These are phyloP conservation scores for Verbena officinalis DNA, from an alignment of 257 asterid genomes.

Conservation along the genomic window DNA sequence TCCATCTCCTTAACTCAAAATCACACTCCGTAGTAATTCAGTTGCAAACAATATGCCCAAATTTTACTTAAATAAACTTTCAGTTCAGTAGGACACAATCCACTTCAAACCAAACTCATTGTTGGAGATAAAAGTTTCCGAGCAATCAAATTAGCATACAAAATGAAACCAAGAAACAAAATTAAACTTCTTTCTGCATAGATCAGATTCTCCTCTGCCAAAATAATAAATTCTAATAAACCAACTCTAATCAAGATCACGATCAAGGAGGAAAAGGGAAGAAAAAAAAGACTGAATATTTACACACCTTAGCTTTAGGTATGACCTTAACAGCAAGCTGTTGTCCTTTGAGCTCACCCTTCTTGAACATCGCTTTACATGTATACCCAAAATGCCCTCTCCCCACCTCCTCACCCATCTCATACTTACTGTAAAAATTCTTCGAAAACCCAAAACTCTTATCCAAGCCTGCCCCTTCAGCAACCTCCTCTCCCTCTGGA, in stretches of 20 bases:
- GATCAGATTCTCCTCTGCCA: conserved; percentile 34
- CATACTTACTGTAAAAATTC: conserved; percentile 75
- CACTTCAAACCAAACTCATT: neutral
- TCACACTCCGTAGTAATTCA: neutral
- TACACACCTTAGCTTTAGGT: conserved; percentile 82
- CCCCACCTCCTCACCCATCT: conserved; percentile 92
- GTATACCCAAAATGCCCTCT: conserved; percentile 98
- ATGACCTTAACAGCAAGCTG: conserved; percentile 95
- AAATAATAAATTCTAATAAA: neutral
- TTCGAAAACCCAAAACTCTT: conserved; percentile 86
- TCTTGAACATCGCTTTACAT: conserved; percentile 79
- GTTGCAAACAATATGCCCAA: neutral
- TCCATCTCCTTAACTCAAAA: neutral
- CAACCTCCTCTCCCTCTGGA: conserved; percentile 66
- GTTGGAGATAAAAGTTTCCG: neutral
- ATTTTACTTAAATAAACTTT: neutral
- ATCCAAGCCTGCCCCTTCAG: conserved; percentile 61
- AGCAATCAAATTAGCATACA: neutral
- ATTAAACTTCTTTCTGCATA: neutral
- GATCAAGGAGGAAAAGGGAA: neutral
- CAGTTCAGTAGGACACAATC: conserved; percentile 10
- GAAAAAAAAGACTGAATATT: neutral
- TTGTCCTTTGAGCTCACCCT: conserved; percentile 83
- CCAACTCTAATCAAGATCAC: conserved; percentile 11
- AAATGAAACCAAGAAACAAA: neutral